Percentiles rank a stretch among this genome's conserved stretches.
Evolutionary conservation across 345 rosid species (phyloP).

Genomic region (Boechera divaricarpa): DNA sequence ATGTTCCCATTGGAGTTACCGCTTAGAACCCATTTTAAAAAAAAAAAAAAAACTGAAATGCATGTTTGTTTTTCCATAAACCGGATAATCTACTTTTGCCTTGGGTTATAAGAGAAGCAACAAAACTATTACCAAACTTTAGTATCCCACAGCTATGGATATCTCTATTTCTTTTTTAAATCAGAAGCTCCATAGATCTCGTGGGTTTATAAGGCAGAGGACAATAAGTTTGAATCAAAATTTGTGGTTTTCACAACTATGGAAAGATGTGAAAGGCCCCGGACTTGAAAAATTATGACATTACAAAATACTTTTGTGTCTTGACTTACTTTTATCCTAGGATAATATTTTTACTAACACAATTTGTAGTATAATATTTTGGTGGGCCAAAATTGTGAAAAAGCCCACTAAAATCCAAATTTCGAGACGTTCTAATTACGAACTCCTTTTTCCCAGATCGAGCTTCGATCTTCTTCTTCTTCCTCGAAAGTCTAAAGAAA

Average conservation of each 20-base stretch:
- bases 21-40: conserved; percentile 42
- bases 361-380: too few relatives aligned
- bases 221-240: too few relatives aligned
- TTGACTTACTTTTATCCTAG: too few relatives aligned
- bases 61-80: conserved; percentile 21
- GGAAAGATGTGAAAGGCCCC: too few relatives aligned
- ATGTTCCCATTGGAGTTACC: conserved; percentile 71
- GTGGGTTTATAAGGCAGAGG: too few relatives aligned
- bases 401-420: conserved; percentile 24
- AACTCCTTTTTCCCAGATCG: conserved; percentile 28
- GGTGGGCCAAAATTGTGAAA: conserved; percentile 3
- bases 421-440: conserved; percentile 7
- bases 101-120: conserved; percentile 37
- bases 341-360: too few relatives aligned
- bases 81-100: conserved; percentile 28
- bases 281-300: too few relatives aligned
- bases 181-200: too few relatives aligned
- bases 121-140: conserved; percentile 22
- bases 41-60: neutral
- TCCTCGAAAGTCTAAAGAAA: neutral
- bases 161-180: too few relatives aligned
- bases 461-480: conserved; percentile 33
- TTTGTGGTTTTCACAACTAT: too few relatives aligned
- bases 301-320: too few relatives aligned
- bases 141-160: too few relatives aligned